Evolutionary conservation across 306 rosid species (phyloP), one percentile per base, ranked within the genome.

Genomic region (Lathyrus aphaca): DNA sequence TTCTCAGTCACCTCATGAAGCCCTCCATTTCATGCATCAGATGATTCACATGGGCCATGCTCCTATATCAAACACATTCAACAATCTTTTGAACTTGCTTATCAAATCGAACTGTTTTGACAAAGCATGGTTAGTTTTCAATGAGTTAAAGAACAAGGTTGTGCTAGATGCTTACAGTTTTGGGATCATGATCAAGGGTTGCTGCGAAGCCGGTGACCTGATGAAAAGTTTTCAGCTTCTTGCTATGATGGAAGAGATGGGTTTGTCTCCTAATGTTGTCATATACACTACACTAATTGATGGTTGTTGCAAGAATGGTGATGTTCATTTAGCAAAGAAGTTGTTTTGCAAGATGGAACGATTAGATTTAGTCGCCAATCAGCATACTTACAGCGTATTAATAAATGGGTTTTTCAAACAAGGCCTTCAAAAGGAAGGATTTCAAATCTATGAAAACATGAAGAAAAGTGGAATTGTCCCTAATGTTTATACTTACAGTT

Each of bases 361-460:
- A 51, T 42, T 89, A 71, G 79, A 79, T 73, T 58, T 89, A 68
- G 90, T 83, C 57, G 80, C 91, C 5, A 84, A 87, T 69, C 92
- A 84, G 30, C 85, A 76, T 79, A 83, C 91, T 11, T 92, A 87
- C 45, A 83, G 88, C 7, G 84, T 79, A 17, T 71, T 92, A 76
- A 86, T 92, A 13, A 74, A 87, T 72, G 96, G 95, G 25, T 70
- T 89, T 73, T 89, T 92, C 78, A 92, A 84, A 76, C 85, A 87
- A 62, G 95, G 88, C 0, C 74, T 72, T 43, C 87, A 82, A 54
- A 78, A 71, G 17, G 91, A 89, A 60, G 98, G 95, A 39, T 87
- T 92, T 83, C 78, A 80, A 40, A 78, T 87, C 76, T 87, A 84
- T 40, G 89, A 83, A 56, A 79, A 74, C 63, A 87, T 87, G 96